Base-by-base conservation (phyloP, 345 rosid genomes). In the Sonneratia alba region DNA sequence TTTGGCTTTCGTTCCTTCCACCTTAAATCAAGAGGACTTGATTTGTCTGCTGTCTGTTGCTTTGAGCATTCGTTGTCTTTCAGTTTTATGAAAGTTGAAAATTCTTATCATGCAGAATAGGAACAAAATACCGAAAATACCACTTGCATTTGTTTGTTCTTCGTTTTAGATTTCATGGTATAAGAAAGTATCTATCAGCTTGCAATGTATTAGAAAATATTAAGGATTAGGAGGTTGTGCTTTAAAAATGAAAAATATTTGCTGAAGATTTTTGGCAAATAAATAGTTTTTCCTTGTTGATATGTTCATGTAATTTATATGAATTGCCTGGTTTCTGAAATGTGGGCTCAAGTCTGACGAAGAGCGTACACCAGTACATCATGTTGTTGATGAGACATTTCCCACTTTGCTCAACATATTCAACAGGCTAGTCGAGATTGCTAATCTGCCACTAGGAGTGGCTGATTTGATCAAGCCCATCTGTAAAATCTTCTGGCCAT, bases 401-500 rank as follows among this genome's bases (percentile, higher is more conserved):
- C 90, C 91, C 72, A 87, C 81, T 82, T 87, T 96, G 69, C 79
- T 92, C 72, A 86, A 72, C 76, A 91, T 96, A 57, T 96, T 96
- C 76, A 88, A 74, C 73, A 82, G 84, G 80, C 99, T 96, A 71
- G 89, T 87, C 70, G 96, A 89, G 83, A 88, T 96, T 77, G 75
- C 76, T 40, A 88, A 89, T 73, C 97, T 97, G 40, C 73, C 99
- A 38, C 43, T 95, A 73, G 97, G 87, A 83, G 83, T 96, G 75
- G 96, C 99, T 3, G 98, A 96, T 75, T 77, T 87, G 78, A 89
- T 96, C 77, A 96, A 96, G 88, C 94, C 92, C 70, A 89, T 92
- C 70, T 96, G 97, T 76, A 95, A 95, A 87, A 92, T 95, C 79
- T 95, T 95, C 87, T 95, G 97, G 99, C 92, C 97, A 65, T 86